A percentile compares a stretch with the other conserved stretches of the same genome.
Conservation (phyloP, 768 basidiomycete species). For the Boletus speciosus region DNA sequence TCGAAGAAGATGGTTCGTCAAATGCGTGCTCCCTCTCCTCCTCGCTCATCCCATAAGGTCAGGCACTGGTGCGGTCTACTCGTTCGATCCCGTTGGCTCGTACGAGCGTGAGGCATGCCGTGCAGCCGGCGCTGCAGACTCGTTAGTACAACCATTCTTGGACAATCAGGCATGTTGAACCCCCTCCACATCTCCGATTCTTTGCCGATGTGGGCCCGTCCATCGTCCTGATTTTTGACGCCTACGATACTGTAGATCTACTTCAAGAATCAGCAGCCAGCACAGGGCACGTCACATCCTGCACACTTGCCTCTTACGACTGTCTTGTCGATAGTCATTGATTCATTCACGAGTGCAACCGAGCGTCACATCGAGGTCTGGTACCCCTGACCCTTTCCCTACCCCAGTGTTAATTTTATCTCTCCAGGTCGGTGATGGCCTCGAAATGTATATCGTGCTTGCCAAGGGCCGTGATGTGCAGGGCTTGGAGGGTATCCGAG, state of each 20-base stretch:
- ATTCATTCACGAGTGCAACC: constrained; percentile 95
- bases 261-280: constrained; percentile 91
- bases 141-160: constrained; percentile 93
- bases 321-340: constrained; percentile 85
- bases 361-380: constrained; percentile 96
- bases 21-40: background rate
- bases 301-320: constrained; percentile 74
- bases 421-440: constrained; percentile 84
- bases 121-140: constrained; percentile 93
- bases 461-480: constrained; percentile 62
- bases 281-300: constrained; percentile 71
- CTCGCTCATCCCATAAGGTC: constrained; percentile 9
- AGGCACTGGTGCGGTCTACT: constrained; percentile 97
- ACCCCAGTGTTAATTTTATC: constrained; percentile 3
- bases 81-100: constrained; percentile 98
- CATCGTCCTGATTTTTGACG: constrained; percentile 23
- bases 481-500: constrained; percentile 51
- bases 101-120: constrained; percentile 97
- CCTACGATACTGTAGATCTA: constrained; percentile 64
- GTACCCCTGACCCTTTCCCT: constrained; percentile 6
- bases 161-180: constrained; percentile 84
- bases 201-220: constrained; percentile 46
- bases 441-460: constrained; percentile 88
- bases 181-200: constrained; percentile 36
- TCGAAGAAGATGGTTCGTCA: constrained; percentile 89